Percentiles rank a stretch among this genome's conserved stretches.
Conservation (phyloP, 208 protist species). For the Crithidia mellificae region DNA sequence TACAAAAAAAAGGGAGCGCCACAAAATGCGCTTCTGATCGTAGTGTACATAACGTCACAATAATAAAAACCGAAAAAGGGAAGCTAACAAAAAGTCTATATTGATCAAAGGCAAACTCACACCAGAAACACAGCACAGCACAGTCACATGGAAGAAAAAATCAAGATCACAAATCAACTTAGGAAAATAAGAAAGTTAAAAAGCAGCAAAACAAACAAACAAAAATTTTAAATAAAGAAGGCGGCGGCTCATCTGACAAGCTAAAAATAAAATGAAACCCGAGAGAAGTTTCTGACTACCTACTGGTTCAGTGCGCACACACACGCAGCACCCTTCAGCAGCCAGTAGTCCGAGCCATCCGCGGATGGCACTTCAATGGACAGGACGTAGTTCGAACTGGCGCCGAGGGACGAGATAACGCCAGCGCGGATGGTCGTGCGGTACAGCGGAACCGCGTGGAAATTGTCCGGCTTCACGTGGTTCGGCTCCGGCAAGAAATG, state of each 20-base stretch:
- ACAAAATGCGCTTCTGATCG: too few species aligned
- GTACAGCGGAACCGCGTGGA: slow-evolving; percentile 94
- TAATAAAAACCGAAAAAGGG: too few species aligned
- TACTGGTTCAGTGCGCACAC: slow-evolving; percentile 79
- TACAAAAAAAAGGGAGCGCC: too few species aligned
- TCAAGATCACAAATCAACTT: too few species aligned
- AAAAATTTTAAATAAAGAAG: not conserved
- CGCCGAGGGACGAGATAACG: slow-evolving; percentile 95
- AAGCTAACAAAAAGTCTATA: too few species aligned
- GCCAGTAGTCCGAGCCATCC: slow-evolving; percentile 88
- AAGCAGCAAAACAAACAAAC: not conserved
- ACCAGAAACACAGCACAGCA: too few species aligned
- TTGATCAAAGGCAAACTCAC: too few species aligned
- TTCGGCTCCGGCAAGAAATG: slow-evolving; percentile 95
- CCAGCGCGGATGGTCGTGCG: slow-evolving; percentile 94
- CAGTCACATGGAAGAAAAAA: too few species aligned
- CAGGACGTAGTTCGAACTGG: slow-evolving; percentile 95
- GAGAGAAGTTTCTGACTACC: not conserved
- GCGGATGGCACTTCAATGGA: slow-evolving; percentile 87
- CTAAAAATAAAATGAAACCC: slow-evolving; percentile 11
- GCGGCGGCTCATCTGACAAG: not conserved
- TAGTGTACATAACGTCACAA: too few species aligned
- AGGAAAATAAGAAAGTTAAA: not conserved
- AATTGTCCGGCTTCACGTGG: slow-evolving; percentile 65
- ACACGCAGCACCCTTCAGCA: slow-evolving; percentile 89